A percentile compares a stretch with the other conserved stretches of the same genome.
phyloP scores from a whole-genome alignment of 2,329 filamentous ascomycete species.

The Aspergillus sp. region DNA sequence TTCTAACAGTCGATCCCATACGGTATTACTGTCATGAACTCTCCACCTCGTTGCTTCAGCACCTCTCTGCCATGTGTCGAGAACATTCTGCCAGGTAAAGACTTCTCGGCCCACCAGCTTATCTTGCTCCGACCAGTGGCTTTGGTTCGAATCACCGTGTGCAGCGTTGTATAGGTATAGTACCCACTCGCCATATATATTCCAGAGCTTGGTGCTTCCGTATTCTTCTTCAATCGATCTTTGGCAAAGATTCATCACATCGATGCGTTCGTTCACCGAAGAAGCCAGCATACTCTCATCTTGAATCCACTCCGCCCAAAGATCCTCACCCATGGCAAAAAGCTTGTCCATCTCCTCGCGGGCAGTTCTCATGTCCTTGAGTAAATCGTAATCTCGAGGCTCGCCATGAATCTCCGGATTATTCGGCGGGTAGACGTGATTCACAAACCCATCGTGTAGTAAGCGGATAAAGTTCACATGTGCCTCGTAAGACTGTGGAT shows the following conservation, averaged over 20 bases:
- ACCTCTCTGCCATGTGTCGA: conserved; percentile 58
- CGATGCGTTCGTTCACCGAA: conserved; percentile 57
- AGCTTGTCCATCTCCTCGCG: conserved; percentile 61
- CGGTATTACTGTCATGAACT: conserved; percentile 59
- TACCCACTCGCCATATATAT: conserved; percentile 63
- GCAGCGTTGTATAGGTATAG: conserved; percentile 56
- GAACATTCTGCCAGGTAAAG: conserved; percentile 57
- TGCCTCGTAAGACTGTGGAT: conserved; percentile 48
- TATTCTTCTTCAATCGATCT: conserved; percentile 62
- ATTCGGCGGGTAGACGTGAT: conserved; percentile 48
- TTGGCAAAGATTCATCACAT: conserved; percentile 59
- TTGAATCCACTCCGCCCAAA: conserved; percentile 64
- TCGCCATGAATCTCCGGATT: conserved; percentile 46
- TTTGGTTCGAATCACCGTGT: conserved; percentile 41
- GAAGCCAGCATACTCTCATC: conserved; percentile 61
- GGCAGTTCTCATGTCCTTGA: conserved; percentile 47
- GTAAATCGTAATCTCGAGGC: conserved; percentile 46
- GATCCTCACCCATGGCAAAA: conserved; percentile 62
- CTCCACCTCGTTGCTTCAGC: conserved; percentile 59
- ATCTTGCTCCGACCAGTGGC: conserved; percentile 56
- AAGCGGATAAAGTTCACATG: conserved; percentile 49
- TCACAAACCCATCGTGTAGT: conserved; percentile 48
- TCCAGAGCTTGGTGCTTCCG: conserved; percentile 61
- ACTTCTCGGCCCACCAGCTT: conserved; percentile 58
- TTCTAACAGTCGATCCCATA: conserved; percentile 63